Base-by-base conservation (phyloP, 2,329 filamentous ascomycete genomes). In the Penicillium capsulatum region DNA sequence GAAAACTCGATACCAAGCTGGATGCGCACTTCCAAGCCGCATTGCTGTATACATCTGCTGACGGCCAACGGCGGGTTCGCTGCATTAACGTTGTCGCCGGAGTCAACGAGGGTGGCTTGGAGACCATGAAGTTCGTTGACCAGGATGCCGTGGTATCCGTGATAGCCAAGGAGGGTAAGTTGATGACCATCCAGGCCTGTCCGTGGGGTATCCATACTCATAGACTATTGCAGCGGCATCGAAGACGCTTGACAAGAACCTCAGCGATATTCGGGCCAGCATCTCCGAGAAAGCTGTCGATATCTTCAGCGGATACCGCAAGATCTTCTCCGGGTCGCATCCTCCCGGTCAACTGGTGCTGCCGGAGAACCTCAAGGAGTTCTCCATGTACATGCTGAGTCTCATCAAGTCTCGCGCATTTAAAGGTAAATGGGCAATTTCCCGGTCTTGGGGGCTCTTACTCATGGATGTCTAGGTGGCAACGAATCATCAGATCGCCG, bases 11-110 rank as follows among this genome's bases (percentile, higher is more conserved):
- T 65, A 74, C 88, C 3, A 96, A 96, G 67, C 76, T 97, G 15
- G 92, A 98, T 65, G 91, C 91, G 6, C 92, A 98, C 68, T 98
- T 98, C 76, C 92, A 98, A 64, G 88, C 86, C 15, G 92, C 92
- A 2, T 72, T 98, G 2, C 77, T 98, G 2, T 98, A 98, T 68
- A 98, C 92, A 1, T 94, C 91, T 3, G 86, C 89, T 3, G 83
- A 78, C 35, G 92, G 92, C 3, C 82, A 98, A 66, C 82, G 92
- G 34, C 79, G 92, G 38, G 92, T 98, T 34, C 77, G 92, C 43
- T 98, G 92, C 67, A 87, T 83, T 60, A 98, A 98, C 61, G 76
- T 94, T 17, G 91, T 98, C 40, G 91, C 92, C 2, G 91, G 86
- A 42, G 88, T 97, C 27, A 94, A 84, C 49, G 88, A 96, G 51